Conservation (phyloP, 768 basidiomycete species). For the Tulasnella calospora region DNA sequence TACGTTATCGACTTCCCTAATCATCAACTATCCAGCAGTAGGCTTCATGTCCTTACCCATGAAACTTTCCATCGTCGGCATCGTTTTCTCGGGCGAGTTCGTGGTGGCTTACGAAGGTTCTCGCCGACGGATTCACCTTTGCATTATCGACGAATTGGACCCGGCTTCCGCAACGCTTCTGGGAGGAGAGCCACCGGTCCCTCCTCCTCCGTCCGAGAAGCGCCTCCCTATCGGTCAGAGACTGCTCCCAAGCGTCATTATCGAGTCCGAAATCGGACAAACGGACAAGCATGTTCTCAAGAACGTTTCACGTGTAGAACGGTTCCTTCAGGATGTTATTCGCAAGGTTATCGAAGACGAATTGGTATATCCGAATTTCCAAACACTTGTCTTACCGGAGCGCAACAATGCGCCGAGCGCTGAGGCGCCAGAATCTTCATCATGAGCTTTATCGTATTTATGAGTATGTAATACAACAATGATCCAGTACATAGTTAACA, state of each 20-base stretch:
- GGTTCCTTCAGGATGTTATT: constrained; percentile 92
- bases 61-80: constrained; percentile 83
- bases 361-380: constrained; percentile 93
- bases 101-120: constrained; percentile 88
- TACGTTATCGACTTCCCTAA: constrained; percentile 83
- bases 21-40: constrained; percentile 95
- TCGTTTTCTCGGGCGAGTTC: constrained; percentile 81
- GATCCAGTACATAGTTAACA: background rate
- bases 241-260: constrained; percentile 77
- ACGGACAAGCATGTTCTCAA: constrained; percentile 91
- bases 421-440: background rate
- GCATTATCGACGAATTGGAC: constrained; percentile 81
- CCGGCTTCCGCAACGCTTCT: constrained; percentile 40
- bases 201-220: constrained; percentile 46
- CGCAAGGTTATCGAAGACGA: constrained; percentile 94
- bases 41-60: constrained; percentile 97
- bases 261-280: constrained; percentile 97
- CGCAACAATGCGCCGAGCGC: background rate
- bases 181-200: constrained; percentile 49
- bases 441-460: background rate
- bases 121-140: constrained; percentile 75
- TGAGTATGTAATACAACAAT: background rate
- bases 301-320: constrained; percentile 91
- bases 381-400: constrained; percentile 48
- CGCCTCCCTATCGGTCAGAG: constrained; percentile 76